These are phyloP conservation scores for Dioscorea cayenensis DNA, from an alignment of 116 monocot species.

Conservation along the genomic window DNA sequence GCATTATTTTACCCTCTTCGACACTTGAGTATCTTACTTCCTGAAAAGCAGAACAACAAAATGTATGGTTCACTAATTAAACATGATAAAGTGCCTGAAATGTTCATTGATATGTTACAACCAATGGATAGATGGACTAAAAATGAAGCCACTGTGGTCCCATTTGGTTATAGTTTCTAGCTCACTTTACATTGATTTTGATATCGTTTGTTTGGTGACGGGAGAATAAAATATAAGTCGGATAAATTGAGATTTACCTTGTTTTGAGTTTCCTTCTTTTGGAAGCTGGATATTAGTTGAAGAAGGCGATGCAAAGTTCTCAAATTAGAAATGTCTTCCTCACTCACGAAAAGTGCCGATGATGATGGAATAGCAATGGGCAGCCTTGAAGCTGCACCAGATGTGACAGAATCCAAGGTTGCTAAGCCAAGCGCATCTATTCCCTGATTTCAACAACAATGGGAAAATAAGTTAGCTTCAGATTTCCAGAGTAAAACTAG, in stretches of 20 bases:
- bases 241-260: conserved; percentile 32
- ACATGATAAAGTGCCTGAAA: no score
- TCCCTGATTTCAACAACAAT: conserved; percentile 33
- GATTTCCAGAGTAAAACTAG: no score
- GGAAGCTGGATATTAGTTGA: conserved; percentile 48
- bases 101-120: no score
- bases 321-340: conserved; percentile 76
- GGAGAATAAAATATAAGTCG: neutral
- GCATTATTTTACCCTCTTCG: conserved; percentile 15
- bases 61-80: neutral
- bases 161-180: no score
- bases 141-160: no score
- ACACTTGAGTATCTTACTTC: conserved; percentile 12
- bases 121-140: no score
- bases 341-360: conserved; percentile 31
- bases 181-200: no score
- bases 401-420: conserved; percentile 44
- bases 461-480: no score
- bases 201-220: neutral
- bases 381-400: conserved; percentile 53
- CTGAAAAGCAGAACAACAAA: conserved; percentile 23
- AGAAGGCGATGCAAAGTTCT: conserved; percentile 68
- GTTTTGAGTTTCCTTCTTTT: conserved; percentile 31
- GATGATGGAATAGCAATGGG: conserved; percentile 33
- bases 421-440: conserved; percentile 88